Evolutionary conservation across 441 rosid species (phyloP), one percentile per base, ranked within the genome.

Genomic region (Mallotus repandus): DNA sequence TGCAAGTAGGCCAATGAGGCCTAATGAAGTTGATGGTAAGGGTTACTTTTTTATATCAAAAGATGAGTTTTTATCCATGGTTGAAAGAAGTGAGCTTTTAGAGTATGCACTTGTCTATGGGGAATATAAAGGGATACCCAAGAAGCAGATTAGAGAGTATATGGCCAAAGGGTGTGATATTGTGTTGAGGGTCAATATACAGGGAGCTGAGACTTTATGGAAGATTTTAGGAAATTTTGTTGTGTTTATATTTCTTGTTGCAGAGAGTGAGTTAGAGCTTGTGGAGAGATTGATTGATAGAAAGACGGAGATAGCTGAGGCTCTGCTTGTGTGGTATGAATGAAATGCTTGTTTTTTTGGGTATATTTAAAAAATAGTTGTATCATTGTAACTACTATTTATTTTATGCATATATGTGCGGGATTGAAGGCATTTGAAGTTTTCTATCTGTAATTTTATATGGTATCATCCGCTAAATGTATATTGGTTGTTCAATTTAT

Each of bases 91-190:
- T 10, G 96, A 92, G 86, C 76, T 92, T 68, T 78, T 94, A 50
- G 99, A 94, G 22, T 88, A 94, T 74, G 99, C 99, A 0, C 77
- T 91, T 35, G 96, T 94, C 0, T 94, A 92, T 71, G 99, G 99
- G 2, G 97, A 92, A 46, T 92, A 92, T 69, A 94, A 94, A 72
- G 99, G 99, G 49, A 84, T 94, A 25, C 99, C 93, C 1, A 90
- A 87, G 74, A 83, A 71, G 76, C 87, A 89, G 63, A 89, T 89
- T 38, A 83, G 87, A 60, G 90, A 89, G 57, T 83, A 66, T 52
- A 91, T 91, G 94, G 89, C 77, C 0, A 88, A 83, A 78, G 97
- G 97, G 70, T 74, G 73, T 45, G 98, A 94, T 76, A 82, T 92
- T 19, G 90, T 92, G 32, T 81, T 92, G 85, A 86, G 98, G 79